Conservation (phyloP, 225 moss, liverwort and hornwort genomes). For the Physcomitrellopsis africana region DNA sequence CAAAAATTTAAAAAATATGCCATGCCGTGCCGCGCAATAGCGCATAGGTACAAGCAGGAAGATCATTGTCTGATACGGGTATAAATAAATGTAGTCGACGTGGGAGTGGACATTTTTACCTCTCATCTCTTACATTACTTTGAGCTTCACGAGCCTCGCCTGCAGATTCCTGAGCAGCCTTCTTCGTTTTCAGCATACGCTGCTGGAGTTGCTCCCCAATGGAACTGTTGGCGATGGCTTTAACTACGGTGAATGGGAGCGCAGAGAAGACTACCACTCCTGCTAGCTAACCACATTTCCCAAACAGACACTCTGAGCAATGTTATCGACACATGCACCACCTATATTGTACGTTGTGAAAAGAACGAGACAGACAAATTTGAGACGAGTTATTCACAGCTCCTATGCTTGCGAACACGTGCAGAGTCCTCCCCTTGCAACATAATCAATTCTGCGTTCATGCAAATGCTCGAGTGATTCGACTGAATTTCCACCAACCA, state of each 20-base stretch:
- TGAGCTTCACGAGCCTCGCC: constrained; percentile 67
- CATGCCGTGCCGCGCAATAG: neutral
- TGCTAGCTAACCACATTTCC: constrained; percentile 72
- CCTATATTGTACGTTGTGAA: neutral
- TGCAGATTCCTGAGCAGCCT: constrained; percentile 58
- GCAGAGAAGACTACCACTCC: constrained; percentile 95
- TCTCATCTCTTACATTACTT: constrained; percentile 60
- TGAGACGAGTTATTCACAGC: neutral
- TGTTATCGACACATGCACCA: neutral
- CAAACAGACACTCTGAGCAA: constrained; percentile 32
- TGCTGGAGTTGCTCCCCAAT: constrained; percentile 83
- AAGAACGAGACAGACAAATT: neutral
- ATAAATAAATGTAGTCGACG: neutral
- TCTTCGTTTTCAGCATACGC: constrained; percentile 73
- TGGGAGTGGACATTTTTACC: constrained; percentile 40
- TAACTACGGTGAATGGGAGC: constrained; percentile 90
- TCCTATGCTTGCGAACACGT: neutral
- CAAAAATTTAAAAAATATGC: neutral
- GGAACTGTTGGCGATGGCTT: constrained; percentile 91
- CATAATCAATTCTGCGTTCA: neutral
- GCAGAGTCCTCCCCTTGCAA: neutral
- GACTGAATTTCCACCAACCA: constrained; percentile 28
- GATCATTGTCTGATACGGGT: neutral
- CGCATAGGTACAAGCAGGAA: neutral
- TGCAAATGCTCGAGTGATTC: constrained; percentile 8